phyloP scores from a whole-genome alignment of 2,329 filamentous ascomycete species.

The Paramyrothecium sp. region DNA sequence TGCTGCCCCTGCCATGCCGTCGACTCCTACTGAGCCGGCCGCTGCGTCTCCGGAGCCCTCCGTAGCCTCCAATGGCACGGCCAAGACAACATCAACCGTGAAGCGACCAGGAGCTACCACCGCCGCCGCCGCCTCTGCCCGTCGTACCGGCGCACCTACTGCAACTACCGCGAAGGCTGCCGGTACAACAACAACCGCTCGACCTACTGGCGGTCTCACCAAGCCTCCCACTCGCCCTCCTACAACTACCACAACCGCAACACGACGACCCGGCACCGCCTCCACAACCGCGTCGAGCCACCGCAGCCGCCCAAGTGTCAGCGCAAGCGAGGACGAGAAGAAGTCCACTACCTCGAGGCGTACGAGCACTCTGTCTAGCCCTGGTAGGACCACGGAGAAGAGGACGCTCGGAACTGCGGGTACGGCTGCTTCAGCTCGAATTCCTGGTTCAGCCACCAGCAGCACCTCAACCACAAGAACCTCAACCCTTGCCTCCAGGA shows the following conservation, averaged over 20 bases:
- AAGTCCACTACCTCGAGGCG: slow-evolving; percentile 39
- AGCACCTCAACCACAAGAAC: slow-evolving; percentile 32
- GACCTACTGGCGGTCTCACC: slow-evolving; percentile 38
- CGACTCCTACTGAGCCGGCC: slow-evolving; percentile 26
- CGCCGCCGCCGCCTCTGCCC: slow-evolving; percentile 27
- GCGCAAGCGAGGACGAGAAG: slow-evolving; percentile 51
- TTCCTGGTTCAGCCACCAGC: slow-evolving; percentile 28
- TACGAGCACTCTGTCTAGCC: slow-evolving; percentile 41
- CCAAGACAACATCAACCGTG: slow-evolving; percentile 25
- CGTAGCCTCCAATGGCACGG: slow-evolving; percentile 27
- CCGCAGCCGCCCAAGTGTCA: slow-evolving; percentile 45
- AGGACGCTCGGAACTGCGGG: slow-evolving; percentile 31
- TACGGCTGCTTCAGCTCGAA: slow-evolving; percentile 30
- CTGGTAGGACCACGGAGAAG: slow-evolving; percentile 30
- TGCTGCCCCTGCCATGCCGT: slow-evolving; percentile 24
- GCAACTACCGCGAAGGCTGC: slow-evolving; percentile 20
- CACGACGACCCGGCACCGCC: slow-evolving; percentile 28
- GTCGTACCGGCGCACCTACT: slow-evolving; percentile 26
- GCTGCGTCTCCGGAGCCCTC: slow-evolving; percentile 29
- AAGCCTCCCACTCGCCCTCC: slow-evolving; percentile 50
- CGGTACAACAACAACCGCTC: slow-evolving; percentile 28
- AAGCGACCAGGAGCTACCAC: slow-evolving; percentile 35
- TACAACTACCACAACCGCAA: slow-evolving; percentile 31
- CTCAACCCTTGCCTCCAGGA: slow-evolving; percentile 26
- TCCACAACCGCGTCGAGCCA: slow-evolving; percentile 38